Base-by-base conservation (phyloP, 2,329 filamentous ascomycete genomes). In the Dactylonectria macrodidyma region DNA sequence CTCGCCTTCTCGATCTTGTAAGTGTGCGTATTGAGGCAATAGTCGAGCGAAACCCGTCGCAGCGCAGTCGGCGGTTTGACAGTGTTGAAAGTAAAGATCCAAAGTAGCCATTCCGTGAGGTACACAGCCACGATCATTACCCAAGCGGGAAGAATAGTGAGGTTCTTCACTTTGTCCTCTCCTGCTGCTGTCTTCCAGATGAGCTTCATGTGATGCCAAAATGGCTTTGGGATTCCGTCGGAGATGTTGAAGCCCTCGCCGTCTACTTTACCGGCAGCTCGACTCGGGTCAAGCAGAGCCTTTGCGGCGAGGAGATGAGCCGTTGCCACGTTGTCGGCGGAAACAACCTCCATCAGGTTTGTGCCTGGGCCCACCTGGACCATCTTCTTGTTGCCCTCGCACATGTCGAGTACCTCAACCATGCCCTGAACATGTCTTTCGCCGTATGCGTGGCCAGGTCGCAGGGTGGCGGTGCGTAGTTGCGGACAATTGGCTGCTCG, bases 191-290 rank as follows among this genome's bases (percentile, higher is more conserved):
- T 62, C 4, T 59, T 58, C 74, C 77, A 79, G 2, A 78, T 74
- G 1, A 76, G 16, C 3, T 66, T 58, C 1, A 73, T 71, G 10
- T 80, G 78, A n/a, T 76, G 72, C 73, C 78, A 81, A 33, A 80
- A 81, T 0, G 71, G 74, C 7, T 79, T 62, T 0, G 76, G 76
- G 1, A 70, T 56, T 0, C 78, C 77, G 46, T 83, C 81, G 1
- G 79, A 78, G 54, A 81, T 73, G 59, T 81, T 81, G 70, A 81
- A 82, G 0, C 74, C 77, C 65, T 82, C 75, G 7, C 81, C 80
- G 0, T 74, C 78, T 0, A 81, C 75, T 11, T 63, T 69, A 1
- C 66, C 69, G 0, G 14, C 11, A 6, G 71, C 70, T 1, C 62
- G 59, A 0, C 36, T 46, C 2, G 62, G 70, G 7, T 73, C 74